phyloP scores from a whole-genome alignment of 495 filamentous ascomycete genomes.

The Neurospora pannonica region DNA sequence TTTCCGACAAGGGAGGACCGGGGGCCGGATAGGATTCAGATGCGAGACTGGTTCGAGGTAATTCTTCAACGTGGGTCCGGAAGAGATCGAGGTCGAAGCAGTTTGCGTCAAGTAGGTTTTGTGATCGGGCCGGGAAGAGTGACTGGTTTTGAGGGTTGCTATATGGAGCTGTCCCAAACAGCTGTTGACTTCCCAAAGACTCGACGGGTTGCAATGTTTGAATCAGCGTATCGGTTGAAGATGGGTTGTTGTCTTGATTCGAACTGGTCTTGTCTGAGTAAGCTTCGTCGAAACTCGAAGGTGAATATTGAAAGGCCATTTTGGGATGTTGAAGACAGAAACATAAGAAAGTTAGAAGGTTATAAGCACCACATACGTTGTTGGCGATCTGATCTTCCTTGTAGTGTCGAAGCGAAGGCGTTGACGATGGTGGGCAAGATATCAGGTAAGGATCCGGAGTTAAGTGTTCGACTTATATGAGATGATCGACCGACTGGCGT shows the following conservation, averaged over 20 bases:
- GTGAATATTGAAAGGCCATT: conserved; percentile 26
- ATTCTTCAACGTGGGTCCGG: not conserved
- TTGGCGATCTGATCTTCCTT: conserved; percentile 1
- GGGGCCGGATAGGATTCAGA: not conserved
- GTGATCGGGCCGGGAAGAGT: conserved; percentile 20
- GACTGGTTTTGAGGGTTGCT: conserved; percentile 10
- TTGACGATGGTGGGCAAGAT: not conserved
- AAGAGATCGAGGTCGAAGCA: conserved; percentile 19
- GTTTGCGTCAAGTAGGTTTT: conserved; percentile 19
- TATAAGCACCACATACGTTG: conserved; percentile 21
- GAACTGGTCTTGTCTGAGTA: conserved; percentile 39
- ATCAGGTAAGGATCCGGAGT: not conserved
- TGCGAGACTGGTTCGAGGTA: not conserved
- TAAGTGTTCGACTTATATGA: conserved; percentile 19
- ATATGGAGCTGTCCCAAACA: conserved; percentile 19
- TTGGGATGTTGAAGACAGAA: conserved; percentile 3
- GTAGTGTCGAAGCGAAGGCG: not conserved
- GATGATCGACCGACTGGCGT: not conserved
- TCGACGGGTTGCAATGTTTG: conserved; percentile 26
- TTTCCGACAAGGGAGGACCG: not conserved
- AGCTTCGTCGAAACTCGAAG: conserved; percentile 26
- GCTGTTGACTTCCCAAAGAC: conserved; percentile 7
- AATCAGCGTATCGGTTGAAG: conserved; percentile 27
- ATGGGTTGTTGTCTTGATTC: conserved; percentile 26
- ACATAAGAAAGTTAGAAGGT: conserved; percentile 5